Evolutionary conservation across 2,329 filamentous ascomycete genomes (phyloP).

Genomic region (Orbilia javanica): DNA sequence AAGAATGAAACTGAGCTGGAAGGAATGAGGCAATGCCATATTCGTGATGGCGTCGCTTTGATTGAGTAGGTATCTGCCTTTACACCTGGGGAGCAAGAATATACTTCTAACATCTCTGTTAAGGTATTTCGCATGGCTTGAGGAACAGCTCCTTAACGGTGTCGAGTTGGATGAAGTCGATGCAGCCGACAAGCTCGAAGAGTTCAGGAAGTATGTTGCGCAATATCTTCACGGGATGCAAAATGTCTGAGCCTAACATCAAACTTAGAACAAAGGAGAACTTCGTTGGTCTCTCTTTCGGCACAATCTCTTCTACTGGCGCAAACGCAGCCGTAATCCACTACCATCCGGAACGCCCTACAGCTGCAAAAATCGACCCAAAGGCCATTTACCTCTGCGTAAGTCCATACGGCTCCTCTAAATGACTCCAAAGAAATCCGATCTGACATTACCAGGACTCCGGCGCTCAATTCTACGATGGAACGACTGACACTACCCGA

Average conservation of each 20-base stretch:
- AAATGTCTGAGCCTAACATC: background rate
- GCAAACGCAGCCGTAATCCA: conserved; percentile 95
- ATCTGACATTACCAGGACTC: conserved; percentile 73
- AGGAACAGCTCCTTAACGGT: conserved; percentile 82
- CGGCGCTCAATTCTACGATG: conserved; percentile 94
- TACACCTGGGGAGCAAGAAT: background rate
- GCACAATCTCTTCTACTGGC: conserved; percentile 95
- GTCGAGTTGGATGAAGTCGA: conserved; percentile 85
- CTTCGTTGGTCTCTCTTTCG: conserved; percentile 91
- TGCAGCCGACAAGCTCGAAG: conserved; percentile 90
- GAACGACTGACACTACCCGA: conserved; percentile 94
- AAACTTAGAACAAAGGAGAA: conserved; percentile 67
- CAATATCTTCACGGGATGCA: background rate
- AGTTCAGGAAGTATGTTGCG: conserved; percentile 71
- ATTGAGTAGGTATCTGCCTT: conserved; percentile 70
- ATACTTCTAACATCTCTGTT: conserved; percentile 13
- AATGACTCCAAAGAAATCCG: background rate
- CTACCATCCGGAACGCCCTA: conserved; percentile 87
- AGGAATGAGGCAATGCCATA: conserved; percentile 93
- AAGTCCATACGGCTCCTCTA: background rate
- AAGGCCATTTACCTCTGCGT: conserved; percentile 85
- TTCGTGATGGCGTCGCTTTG: conserved; percentile 90
- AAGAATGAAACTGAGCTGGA: conserved; percentile 91
- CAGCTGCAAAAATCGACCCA: conserved; percentile 85
- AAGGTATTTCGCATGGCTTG: conserved; percentile 91